Evolutionary conservation across 257 asterid genomes (phyloP), one percentile per base, ranked within the genome.

Genomic region (Nicotiana undulata): DNA sequence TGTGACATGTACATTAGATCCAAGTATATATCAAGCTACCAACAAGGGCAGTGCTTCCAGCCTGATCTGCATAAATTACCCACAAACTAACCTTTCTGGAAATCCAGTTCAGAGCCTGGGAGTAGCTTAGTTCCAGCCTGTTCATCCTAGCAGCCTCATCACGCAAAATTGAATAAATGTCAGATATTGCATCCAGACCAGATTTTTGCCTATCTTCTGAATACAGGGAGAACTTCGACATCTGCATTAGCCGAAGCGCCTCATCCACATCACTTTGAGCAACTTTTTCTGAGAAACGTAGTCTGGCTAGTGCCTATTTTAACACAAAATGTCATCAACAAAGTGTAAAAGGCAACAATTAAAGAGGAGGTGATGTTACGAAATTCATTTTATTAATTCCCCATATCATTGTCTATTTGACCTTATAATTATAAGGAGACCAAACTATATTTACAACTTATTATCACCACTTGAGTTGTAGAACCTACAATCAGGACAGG

Each of bases 251-350:
- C 76, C 99, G 89, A 66, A 96, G 98, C 34, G 98, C 97, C 94
- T 96, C 99, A 8, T 96, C 99, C 72, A 96, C 98, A 80, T 96
- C 99, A 87, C 99, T 96, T 89, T 96, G 99, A 67, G 91, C 92
- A 84, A 92, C 95, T 44, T 67, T 34, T 0, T 88, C 87, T 2
- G 97, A 88, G 88, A 94, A 91, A 83, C 99, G 88, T 75, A 96
- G 97, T 83, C 99, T 92, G 79, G 99, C 98, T 67, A 96, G 92
- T 70, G 98, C 97, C 99, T 96, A 84, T 84, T 32, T 22, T 32
- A 65, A 61, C 31, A 75, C 13, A 53, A 70, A 78, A 58, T 22
- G 58, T n/a, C 28, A 60, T 77, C 74, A 77, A 15, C 26, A 37
- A 2, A 77, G 10, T 77, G 26, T 63, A 34, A 58, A 77, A 46